Conservation (phyloP, 805 yeast genomes). For the Lachancea cidri region DNA sequence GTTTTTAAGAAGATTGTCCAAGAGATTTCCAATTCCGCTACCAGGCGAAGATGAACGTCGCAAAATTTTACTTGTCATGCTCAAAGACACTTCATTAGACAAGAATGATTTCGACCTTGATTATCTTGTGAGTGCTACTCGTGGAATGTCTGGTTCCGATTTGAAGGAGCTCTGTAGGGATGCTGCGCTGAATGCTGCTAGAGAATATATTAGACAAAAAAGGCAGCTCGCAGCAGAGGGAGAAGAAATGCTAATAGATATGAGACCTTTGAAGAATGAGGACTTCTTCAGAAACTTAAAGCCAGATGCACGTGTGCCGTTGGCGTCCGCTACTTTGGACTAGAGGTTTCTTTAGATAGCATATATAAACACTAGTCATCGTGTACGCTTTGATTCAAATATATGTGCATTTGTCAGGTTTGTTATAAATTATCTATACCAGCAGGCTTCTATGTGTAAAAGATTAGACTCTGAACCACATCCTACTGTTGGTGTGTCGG, state of each 20-base stretch:
- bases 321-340: conserved; percentile 21
- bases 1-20: conserved; percentile 88
- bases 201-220: conserved; percentile 72
- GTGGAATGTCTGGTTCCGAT: conserved; percentile 86
- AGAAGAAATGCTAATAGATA: conserved; percentile 36
- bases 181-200: conserved; percentile 84
- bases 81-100: conserved; percentile 62
- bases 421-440: too few relatives aligned
- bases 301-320: conserved; percentile 20
- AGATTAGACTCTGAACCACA: neutral
- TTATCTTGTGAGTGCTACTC: conserved; percentile 55
- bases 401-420: too few relatives aligned
- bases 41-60: conserved; percentile 66
- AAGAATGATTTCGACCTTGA: conserved; percentile 50
- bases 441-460: too few relatives aligned
- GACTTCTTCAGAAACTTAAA: conserved; percentile 50
- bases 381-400: neutral
- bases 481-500: conserved; percentile 53
- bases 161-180: conserved; percentile 86
- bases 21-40: conserved; percentile 70
- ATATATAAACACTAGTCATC: neutral
- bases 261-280: conserved; percentile 58
- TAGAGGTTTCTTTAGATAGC: conserved; percentile 1
- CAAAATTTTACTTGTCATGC: conserved; percentile 63
- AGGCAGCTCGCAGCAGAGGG: conserved; percentile 32